Evolutionary conservation across 2,329 filamentous ascomycete species (phyloP).

Genomic region (Beauveria varroae): DNA sequence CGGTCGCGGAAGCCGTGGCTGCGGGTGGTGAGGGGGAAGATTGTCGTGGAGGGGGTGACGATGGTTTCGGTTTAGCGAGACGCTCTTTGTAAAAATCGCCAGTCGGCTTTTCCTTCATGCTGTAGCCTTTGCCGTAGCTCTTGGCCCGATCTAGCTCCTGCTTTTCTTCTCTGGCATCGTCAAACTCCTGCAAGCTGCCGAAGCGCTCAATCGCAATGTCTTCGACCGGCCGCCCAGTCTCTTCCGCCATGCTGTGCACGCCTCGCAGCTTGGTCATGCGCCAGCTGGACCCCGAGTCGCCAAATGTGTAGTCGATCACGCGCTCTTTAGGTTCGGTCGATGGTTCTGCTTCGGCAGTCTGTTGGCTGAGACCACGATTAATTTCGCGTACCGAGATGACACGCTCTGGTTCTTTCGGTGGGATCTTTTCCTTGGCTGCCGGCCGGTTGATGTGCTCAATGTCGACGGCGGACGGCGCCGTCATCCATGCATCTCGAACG

Average conservation of each 20-base stretch:
- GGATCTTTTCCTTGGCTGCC: conserved; percentile 46
- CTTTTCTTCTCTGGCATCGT: conserved; percentile 88
- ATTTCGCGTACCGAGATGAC: conserved; percentile 75
- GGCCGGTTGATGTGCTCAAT: conserved; percentile 72
- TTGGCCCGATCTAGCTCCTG: conserved; percentile 78
- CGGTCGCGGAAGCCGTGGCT: conserved; percentile 2
- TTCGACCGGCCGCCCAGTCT: conserved; percentile 64
- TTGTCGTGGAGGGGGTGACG: conserved; percentile 21
- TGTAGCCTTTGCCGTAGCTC: conserved; percentile 77
- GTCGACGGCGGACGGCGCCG: conserved; percentile 71
- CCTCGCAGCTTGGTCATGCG: conserved; percentile 90
- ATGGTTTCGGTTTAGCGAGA: conserved; percentile 44
- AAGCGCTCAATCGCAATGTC: conserved; percentile 78
- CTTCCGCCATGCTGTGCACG: conserved; percentile 72
- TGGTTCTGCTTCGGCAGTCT: background rate
- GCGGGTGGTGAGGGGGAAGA: conserved; percentile 26
- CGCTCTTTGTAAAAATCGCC: conserved; percentile 81
- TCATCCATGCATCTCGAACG: conserved; percentile 86
- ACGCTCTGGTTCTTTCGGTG: conserved; percentile 52
- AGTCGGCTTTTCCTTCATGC: conserved; percentile 76
- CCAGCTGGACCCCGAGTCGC: conserved; percentile 86
- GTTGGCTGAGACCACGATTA: conserved; percentile 56
- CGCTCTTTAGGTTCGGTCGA: conserved; percentile 40
- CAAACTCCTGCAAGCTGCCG: conserved; percentile 75
- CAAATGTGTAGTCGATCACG: conserved; percentile 70